Percentiles rank a stretch among this genome's conserved stretches.
Evolutionary conservation across 768 basidiomycete species (phyloP).

Genomic region (Cyathus striatus): DNA sequence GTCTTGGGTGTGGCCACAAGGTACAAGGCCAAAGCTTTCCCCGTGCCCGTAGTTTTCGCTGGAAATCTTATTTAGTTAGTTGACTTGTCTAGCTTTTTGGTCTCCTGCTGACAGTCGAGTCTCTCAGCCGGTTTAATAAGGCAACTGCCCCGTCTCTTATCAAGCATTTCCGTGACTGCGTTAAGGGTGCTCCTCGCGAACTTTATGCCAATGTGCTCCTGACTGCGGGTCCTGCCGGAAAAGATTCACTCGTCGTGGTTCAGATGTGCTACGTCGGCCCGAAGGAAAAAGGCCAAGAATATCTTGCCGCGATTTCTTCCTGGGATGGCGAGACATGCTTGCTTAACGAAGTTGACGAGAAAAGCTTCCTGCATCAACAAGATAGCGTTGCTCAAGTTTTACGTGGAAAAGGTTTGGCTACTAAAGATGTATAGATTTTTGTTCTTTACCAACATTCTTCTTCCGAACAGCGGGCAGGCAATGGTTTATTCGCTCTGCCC

Average conservation of each 20-base stretch:
- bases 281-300: constrained; percentile 68
- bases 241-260: constrained; percentile 83
- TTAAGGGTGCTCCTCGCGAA: constrained; percentile 83
- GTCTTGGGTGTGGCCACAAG: constrained; percentile 81
- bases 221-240: constrained; percentile 81
- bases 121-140: constrained; percentile 75
- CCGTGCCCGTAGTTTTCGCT: constrained; percentile 86
- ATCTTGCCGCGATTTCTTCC: constrained; percentile 73
- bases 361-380: constrained; percentile 86
- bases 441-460: background rate
- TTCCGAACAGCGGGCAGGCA: constrained; percentile 60
- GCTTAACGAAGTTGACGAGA: constrained; percentile 87
- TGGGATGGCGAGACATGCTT: constrained; percentile 88
- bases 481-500: constrained; percentile 87
- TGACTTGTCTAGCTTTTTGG: constrained; percentile 1
- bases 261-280: constrained; percentile 89
- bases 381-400: constrained; percentile 89
- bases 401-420: constrained; percentile 65
- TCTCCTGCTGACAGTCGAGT: constrained; percentile 8
- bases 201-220: constrained; percentile 88
- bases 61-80: constrained; percentile 90
- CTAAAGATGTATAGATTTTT: background rate
- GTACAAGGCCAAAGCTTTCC: constrained; percentile 87
- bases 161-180: constrained; percentile 88
- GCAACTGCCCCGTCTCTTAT: constrained; percentile 86